These are phyloP conservation scores for Coemansia sp. DNA, from an alignment of 371 early-diverging fungal genomes.

Conservation along the genomic window DNA sequence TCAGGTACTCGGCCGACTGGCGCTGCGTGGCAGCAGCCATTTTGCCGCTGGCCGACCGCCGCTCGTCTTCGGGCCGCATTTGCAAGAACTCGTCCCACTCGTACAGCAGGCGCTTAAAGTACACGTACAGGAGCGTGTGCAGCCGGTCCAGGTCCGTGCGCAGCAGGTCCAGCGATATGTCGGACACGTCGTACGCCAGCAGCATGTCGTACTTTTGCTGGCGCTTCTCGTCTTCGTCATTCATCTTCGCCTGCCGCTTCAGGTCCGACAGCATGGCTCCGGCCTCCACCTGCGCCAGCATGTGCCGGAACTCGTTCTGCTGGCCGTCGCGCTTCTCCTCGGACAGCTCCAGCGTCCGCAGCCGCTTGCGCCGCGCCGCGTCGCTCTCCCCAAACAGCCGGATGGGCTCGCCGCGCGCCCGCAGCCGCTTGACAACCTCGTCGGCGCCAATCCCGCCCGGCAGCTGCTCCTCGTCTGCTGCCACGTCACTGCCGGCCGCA, in stretches of 20 bases:
- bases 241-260: slow-evolving; percentile 55
- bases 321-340: slow-evolving; percentile 85
- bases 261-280: slow-evolving; percentile 76
- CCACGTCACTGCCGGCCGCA: background rate
- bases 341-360: slow-evolving; percentile 80
- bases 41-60: slow-evolving; percentile 80
- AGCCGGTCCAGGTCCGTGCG: slow-evolving; percentile 74
- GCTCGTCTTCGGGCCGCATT: slow-evolving; percentile 66
- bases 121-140: slow-evolving; percentile 75
- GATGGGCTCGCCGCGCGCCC: slow-evolving; percentile 89
- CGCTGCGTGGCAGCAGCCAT: slow-evolving; percentile 74
- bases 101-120: slow-evolving; percentile 74
- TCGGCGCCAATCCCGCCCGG: slow-evolving; percentile 16
- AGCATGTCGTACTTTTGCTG: slow-evolving; percentile 39
- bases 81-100: slow-evolving; percentile 88
- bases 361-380: slow-evolving; percentile 74
- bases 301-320: slow-evolving; percentile 85
- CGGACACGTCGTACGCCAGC: slow-evolving; percentile 57
- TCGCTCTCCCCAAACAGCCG: slow-evolving; percentile 91
- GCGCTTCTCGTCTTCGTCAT: slow-evolving; percentile 50
- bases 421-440: slow-evolving; percentile 79
- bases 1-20: slow-evolving; percentile 86
- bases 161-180: slow-evolving; percentile 63
- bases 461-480: slow-evolving; percentile 34
- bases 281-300: slow-evolving; percentile 81